Conservation (phyloP, 1,284 basidiomycete genomes). For the Takashimella koratensis region DNA sequence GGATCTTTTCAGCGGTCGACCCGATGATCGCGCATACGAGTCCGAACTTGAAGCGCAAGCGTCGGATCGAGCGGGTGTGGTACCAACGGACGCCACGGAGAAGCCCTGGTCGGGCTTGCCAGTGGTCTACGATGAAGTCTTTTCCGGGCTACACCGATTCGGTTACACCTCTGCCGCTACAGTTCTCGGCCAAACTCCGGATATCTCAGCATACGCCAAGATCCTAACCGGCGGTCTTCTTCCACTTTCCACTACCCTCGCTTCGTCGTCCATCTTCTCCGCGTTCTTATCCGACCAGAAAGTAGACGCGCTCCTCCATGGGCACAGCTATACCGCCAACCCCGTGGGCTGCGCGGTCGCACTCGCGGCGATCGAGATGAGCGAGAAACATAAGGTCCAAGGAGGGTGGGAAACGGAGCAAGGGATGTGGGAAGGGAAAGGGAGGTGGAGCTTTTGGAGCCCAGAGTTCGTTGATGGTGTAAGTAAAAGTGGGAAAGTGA, state of each 20-base stretch:
- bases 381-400: conserved; percentile 55
- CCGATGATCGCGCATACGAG: neutral
- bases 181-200: conserved; percentile 68
- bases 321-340: conserved; percentile 92
- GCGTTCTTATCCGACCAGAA: conserved; percentile 73
- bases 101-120: conserved; percentile 68
- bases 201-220: conserved; percentile 90
- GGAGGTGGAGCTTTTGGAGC: conserved; percentile 87
- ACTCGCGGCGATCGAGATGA: conserved; percentile 66
- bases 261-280: conserved; percentile 71
- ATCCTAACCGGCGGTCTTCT: conserved; percentile 90
- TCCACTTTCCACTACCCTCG: conserved; percentile 80
- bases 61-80: neutral
- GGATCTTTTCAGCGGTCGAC: conserved; percentile 48
- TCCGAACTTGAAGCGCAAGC: neutral
- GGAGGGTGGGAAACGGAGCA: conserved; percentile 60
- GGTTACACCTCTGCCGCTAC: conserved; percentile 65
- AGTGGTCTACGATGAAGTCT: conserved; percentile 95
- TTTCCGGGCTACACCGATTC: conserved; percentile 83
- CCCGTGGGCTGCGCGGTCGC: conserved; percentile 90
- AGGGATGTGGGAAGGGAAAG: conserved; percentile 54
- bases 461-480: conserved; percentile 64
- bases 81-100: conserved; percentile 12
- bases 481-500: conserved; percentile 59
- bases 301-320: conserved; percentile 82